Evolutionary conservation across 352 stramenopile genomes (phyloP).

Genomic region (Globisporangium parvum): DNA sequence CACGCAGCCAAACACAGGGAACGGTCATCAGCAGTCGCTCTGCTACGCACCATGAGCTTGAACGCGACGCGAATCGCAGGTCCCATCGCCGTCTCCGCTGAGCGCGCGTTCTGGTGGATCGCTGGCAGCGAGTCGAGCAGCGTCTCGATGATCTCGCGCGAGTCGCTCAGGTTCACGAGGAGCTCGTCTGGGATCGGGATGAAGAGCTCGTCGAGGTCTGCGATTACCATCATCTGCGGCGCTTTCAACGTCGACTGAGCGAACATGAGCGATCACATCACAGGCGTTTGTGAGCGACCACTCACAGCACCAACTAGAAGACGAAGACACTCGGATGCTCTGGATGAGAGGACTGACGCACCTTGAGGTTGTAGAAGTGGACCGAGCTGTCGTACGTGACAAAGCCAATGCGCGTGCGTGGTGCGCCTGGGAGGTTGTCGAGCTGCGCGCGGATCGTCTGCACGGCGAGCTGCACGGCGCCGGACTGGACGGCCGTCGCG

Average conservation of each 20-base stretch:
- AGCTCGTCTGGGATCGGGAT: slow-evolving; percentile 95
- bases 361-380: slow-evolving; percentile 90
- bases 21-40: too few species aligned
- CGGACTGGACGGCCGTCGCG: slow-evolving; percentile 58
- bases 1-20: slow-evolving; percentile 63
- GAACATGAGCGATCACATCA: too few species aligned
- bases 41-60: slow-evolving; percentile 96
- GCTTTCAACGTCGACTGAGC: slow-evolving; percentile 63
- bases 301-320: too few species aligned
- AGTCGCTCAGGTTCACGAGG: slow-evolving; percentile 97
- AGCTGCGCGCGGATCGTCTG: slow-evolving; percentile 81
- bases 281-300: slow-evolving; percentile 3
- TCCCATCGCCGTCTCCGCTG: slow-evolving; percentile 73
- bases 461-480: slow-evolving; percentile 60
- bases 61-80: slow-evolving; percentile 94
- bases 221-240: slow-evolving; percentile 87
- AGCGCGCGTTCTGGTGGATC: slow-evolving; percentile 82
- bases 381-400: slow-evolving; percentile 83
- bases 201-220: slow-evolving; percentile 85
- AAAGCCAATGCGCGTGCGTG: slow-evolving; percentile 78
- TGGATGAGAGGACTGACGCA: slow-evolving; percentile 11
- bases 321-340: too few species aligned
- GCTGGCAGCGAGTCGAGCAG: slow-evolving; percentile 94
- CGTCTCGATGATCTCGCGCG: slow-evolving; percentile 89
- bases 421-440: slow-evolving; percentile 64